phyloP scores from a whole-genome alignment of 495 filamentous ascomycete species.

The Sabuloglossum arenarium region DNA sequence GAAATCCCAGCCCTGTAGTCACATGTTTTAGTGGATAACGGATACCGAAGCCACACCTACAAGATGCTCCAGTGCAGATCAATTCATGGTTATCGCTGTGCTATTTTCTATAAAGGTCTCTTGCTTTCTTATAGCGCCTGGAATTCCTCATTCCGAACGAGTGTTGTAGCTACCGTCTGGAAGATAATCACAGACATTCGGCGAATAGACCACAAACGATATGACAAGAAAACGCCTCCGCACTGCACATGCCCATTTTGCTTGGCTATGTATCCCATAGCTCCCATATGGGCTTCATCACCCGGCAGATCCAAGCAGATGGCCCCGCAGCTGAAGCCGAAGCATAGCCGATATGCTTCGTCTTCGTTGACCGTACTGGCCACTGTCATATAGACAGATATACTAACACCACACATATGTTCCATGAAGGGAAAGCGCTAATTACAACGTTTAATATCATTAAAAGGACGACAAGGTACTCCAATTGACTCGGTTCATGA shows the following conservation, averaged over 20 bases:
- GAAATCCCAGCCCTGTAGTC: too few species aligned
- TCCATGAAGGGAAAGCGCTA: neutral
- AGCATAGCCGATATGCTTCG: neutral
- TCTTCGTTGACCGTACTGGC: neutral
- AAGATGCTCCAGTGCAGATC: too few species aligned
- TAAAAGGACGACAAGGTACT: neutral
- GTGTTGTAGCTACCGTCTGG: neutral
- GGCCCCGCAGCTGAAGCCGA: neutral
- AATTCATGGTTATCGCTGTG: neutral
- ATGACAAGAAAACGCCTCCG: neutral
- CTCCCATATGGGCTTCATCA: neutral
- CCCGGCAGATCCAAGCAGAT: neutral
- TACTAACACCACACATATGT: neutral
- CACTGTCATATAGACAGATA: neutral
- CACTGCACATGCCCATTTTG: neutral
- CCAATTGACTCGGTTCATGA: neutral
- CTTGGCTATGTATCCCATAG: neutral
- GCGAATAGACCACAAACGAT: neutral
- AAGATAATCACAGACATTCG: neutral
- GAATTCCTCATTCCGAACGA: too few species aligned
- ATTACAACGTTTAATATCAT: neutral
- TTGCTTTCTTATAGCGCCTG: neutral
- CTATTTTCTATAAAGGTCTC: neutral
- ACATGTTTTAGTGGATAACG: too few species aligned
- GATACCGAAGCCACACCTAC: too few species aligned